These are phyloP conservation scores for Globisporangium spiculum DNA, from an alignment of 352 stramenopile genomes.

Conservation along the genomic window DNA sequence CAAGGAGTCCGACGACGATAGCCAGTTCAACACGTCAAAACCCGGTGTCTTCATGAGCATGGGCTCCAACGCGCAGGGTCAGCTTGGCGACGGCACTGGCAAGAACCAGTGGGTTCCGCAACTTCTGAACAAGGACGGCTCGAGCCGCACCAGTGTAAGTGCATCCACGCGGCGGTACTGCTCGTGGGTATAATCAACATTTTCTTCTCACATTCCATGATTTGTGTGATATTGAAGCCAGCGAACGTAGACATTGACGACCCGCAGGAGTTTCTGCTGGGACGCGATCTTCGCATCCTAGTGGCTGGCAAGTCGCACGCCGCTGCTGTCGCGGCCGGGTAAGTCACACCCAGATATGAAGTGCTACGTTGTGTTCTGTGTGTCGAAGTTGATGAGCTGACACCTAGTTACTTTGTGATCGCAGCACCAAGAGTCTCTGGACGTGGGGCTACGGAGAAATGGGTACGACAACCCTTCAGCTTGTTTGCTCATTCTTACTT, in stretches of 20 bases:
- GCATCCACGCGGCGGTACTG: background rate
- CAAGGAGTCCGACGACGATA: slow-evolving; percentile 55
- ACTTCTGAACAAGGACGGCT: slow-evolving; percentile 67
- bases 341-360: background rate
- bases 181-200: background rate
- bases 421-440: slow-evolving; percentile 66
- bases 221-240: slow-evolving; percentile 15
- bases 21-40: slow-evolving; percentile 74
- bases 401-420: background rate
- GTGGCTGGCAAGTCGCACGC: slow-evolving; percentile 60
- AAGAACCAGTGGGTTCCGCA: slow-evolving; percentile 85
- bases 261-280: slow-evolving; percentile 65
- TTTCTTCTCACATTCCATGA: background rate
- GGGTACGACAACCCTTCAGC: slow-evolving; percentile 15
- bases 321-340: slow-evolving; percentile 52
- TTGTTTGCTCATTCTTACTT: background rate
- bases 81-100: slow-evolving; percentile 61
- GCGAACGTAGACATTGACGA: slow-evolving; percentile 62
- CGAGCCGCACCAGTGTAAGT: slow-evolving; percentile 52
- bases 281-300: slow-evolving; percentile 61
- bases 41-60: slow-evolving; percentile 81
- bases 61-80: slow-evolving; percentile 67
- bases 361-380: background rate
- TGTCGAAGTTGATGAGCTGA: slow-evolving; percentile 3
- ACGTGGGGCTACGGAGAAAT: slow-evolving; percentile 73